phyloP scores from a whole-genome alignment of 2,329 filamentous ascomycete species.

The Parastagonospora nodorum region DNA sequence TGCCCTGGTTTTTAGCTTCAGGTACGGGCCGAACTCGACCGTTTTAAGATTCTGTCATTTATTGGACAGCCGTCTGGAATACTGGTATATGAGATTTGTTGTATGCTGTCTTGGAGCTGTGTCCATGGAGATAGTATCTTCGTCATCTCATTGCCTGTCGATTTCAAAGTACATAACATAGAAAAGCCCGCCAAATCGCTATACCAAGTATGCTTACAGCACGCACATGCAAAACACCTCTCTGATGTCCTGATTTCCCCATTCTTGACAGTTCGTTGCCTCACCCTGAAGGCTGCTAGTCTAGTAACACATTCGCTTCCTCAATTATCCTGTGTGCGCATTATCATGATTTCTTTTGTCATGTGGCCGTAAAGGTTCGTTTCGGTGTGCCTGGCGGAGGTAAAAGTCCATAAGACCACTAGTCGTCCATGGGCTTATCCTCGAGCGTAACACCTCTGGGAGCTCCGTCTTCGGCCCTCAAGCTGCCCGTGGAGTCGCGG shows the following conservation, averaged over 20 bases:
- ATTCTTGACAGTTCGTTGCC: neutral
- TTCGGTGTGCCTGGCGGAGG: constrained; percentile 3
- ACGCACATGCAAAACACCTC: constrained; percentile 6
- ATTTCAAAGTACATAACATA: constrained; percentile 15
- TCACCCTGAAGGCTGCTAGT: constrained; percentile 6
- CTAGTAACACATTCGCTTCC: neutral
- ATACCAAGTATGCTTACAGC: constrained; percentile 27
- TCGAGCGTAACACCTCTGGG: constrained; percentile 67
- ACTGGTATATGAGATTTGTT: constrained; percentile 1
- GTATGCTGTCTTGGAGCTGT: no score
- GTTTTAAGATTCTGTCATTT: neutral
- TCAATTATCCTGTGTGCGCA: constrained; percentile 1
- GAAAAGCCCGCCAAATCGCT: constrained; percentile 19
- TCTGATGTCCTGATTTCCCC: constrained; percentile 2
- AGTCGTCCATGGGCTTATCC: constrained; percentile 81
- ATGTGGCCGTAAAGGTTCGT: constrained; percentile 5
- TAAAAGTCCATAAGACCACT: constrained; percentile 25
- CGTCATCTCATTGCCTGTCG: constrained; percentile 30
- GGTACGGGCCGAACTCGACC: constrained; percentile 20
- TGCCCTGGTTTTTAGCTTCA: constrained; percentile 19
- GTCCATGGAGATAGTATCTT: constrained; percentile 14
- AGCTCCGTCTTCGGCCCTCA: constrained; percentile 51
- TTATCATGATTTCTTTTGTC: constrained; percentile 5
- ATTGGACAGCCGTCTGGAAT: no score
- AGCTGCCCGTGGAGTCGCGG: constrained; percentile 46